A percentile compares a stretch with the other conserved stretches of the same genome.
Conservation (phyloP, 2,329 filamentous ascomycete species). For the Fusarium nisikadoi region DNA sequence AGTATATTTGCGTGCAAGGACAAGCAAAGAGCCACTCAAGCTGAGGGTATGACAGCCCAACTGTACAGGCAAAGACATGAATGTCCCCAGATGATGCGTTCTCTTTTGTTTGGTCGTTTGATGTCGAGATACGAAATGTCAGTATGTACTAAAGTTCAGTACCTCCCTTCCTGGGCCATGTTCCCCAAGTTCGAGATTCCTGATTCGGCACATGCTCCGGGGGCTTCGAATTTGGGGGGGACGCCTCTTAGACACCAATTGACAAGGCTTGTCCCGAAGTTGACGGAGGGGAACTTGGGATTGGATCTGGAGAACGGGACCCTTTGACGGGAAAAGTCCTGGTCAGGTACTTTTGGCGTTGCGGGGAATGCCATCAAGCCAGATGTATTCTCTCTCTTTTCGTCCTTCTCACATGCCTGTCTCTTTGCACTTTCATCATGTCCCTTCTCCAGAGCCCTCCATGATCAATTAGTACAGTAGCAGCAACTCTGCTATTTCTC, state of each 20-base stretch:
- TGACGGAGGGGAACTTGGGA: constrained; percentile 21
- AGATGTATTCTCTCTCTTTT: constrained; percentile 31
- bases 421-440: constrained; percentile 25
- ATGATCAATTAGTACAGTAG: not conserved
- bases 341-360: constrained; percentile 39
- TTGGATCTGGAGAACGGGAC: constrained; percentile 34
- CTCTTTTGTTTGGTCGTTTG: not conserved
- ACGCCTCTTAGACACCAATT: constrained; percentile 13
- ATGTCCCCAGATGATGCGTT: not conserved
- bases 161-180: not conserved
- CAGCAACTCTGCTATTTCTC: constrained; percentile 19
- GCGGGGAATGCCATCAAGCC: constrained; percentile 21
- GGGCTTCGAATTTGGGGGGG: constrained; percentile 11
- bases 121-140: not conserved
- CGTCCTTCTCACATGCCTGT: constrained; percentile 38
- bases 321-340: constrained; percentile 8
- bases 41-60: constrained; percentile 7
- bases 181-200: constrained; percentile 24
- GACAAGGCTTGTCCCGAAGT: constrained; percentile 34
- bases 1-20: constrained; percentile 14
- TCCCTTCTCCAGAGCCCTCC: not conserved
- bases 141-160: not conserved
- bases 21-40: constrained; percentile 18
- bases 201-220: constrained; percentile 34
- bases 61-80: not conserved